Evolutionary conservation across 257 asterid species (phyloP).

Genomic region (Thymus quinquecostatus): DNA sequence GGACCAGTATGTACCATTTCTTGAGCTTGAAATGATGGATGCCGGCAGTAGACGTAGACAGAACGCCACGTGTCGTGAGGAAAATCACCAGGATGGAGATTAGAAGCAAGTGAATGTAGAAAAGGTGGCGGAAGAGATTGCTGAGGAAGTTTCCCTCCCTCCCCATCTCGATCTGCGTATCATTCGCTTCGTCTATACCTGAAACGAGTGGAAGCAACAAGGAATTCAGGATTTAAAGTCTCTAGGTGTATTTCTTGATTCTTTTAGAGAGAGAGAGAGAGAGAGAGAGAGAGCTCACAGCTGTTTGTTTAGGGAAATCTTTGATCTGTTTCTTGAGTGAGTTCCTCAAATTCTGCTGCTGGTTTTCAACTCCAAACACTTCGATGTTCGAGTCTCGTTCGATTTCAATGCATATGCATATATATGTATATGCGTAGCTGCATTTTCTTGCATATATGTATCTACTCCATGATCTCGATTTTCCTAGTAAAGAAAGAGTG

Average conservation of each 20-base stretch:
- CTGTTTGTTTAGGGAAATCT: too few relatives aligned
- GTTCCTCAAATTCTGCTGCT: neutral
- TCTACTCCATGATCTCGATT: conserved; percentile 28
- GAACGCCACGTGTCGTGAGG: conserved; percentile 41
- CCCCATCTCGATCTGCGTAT: conserved; percentile 33
- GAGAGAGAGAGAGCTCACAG: conserved; percentile 7
- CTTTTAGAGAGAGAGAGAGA: conserved; percentile 28
- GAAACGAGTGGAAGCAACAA: conserved; percentile 19
- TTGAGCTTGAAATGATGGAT: conserved; percentile 36
- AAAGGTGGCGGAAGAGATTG: conserved; percentile 40
- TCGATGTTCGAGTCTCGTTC: conserved; percentile 10
- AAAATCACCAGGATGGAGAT: conserved; percentile 38
- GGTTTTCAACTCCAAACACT: conserved; percentile 7
- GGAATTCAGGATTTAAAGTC: neutral
- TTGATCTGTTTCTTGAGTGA: conserved; percentile 5
- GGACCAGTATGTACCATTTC: conserved; percentile 47
- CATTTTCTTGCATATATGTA: neutral
- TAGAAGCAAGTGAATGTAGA: conserved; percentile 47
- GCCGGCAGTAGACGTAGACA: conserved; percentile 35
- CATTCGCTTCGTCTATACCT: conserved; percentile 25
- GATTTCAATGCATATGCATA: neutral
- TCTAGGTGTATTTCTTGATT: neutral
- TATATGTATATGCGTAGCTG: neutral
- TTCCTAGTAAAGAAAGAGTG: neutral
- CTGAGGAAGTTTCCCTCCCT: conserved; percentile 40